These are phyloP conservation scores for Haplographium delicatum DNA, from an alignment of 495 filamentous ascomycete species.

Conservation along the genomic window DNA sequence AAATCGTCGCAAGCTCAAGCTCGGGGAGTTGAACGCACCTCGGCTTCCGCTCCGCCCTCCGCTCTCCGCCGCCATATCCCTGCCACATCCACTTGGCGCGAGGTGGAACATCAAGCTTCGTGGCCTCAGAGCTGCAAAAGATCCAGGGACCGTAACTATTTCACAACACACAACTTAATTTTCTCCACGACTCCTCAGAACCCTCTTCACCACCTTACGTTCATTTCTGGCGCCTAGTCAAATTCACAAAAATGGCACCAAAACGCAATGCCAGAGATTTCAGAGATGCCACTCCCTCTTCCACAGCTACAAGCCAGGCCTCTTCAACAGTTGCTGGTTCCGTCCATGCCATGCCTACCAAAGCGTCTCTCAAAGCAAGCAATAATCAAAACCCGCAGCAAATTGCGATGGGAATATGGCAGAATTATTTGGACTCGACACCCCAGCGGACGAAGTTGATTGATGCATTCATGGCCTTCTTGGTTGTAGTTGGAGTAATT, in stretches of 20 bases:
- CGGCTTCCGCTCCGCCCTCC: neutral
- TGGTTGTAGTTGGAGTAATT: conserved; percentile 76
- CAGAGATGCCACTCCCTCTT: conserved; percentile 22
- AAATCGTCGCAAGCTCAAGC: neutral
- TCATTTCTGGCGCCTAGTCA: neutral
- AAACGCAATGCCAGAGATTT: conserved; percentile 28
- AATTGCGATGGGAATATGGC: conserved; percentile 49
- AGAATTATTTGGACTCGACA: conserved; percentile 71
- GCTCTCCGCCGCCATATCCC: neutral
- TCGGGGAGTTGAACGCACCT: neutral
- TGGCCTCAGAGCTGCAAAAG: conserved; percentile 5
- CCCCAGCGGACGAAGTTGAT: conserved; percentile 89
- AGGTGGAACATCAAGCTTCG: conserved; percentile 11
- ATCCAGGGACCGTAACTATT: conserved; percentile 1
- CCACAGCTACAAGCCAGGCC: conserved; percentile 20
- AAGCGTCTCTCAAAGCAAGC: conserved; percentile 13
- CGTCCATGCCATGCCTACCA: conserved; percentile 3
- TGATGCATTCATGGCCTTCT: conserved; percentile 86
- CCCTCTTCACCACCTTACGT: neutral
- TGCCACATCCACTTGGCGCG: neutral
- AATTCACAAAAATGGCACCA: conserved; percentile 30
- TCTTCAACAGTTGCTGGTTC: conserved; percentile 18
- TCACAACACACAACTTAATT: neutral
- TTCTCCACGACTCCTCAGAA: too few relatives aligned
- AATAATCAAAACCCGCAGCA: conserved; percentile 36